phyloP scores from a whole-genome alignment of 805 yeast genomes.

The Cyberlindnera lachancei region DNA sequence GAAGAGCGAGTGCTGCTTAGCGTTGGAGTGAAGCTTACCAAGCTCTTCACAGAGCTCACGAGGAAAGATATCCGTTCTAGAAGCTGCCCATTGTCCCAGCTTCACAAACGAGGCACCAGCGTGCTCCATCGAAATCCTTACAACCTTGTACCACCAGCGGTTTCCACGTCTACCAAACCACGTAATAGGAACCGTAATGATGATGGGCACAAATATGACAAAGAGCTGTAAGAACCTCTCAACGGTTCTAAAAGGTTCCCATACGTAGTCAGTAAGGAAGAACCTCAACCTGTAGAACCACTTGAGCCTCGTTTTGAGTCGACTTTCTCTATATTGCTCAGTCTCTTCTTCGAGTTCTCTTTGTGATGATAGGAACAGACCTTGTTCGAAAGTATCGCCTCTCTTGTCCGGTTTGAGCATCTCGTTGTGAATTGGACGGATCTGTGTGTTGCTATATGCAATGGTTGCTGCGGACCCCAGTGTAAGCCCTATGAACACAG shows the following conservation, averaged over 20 bases:
- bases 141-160: constrained; percentile 57
- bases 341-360: constrained; percentile 39
- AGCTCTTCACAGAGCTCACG: constrained; percentile 69
- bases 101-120: constrained; percentile 93
- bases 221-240: constrained; percentile 65
- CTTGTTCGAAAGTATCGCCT: constrained; percentile 66
- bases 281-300: constrained; percentile 35
- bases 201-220: constrained; percentile 60
- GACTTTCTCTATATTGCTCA: constrained; percentile 25
- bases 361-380: constrained; percentile 54
- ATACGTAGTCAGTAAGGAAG: constrained; percentile 41
- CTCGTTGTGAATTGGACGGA: constrained; percentile 5
- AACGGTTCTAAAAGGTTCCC: constrained; percentile 65
- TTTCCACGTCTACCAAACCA: constrained; percentile 42
- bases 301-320: constrained; percentile 18
- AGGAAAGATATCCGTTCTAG: constrained; percentile 90
- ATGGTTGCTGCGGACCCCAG: not conserved
- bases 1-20: constrained; percentile 59
- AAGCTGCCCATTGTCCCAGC: constrained; percentile 98
- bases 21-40: constrained; percentile 74
- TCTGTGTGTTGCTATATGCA: not conserved
- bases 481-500: not conserved
- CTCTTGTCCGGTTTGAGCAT: constrained; percentile 29
- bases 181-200: constrained; percentile 55
- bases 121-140: constrained; percentile 61